These are phyloP conservation scores for Pleoardoris graminearum DNA, from an alignment of 2,329 filamentous ascomycete species.

Conservation along the genomic window DNA sequence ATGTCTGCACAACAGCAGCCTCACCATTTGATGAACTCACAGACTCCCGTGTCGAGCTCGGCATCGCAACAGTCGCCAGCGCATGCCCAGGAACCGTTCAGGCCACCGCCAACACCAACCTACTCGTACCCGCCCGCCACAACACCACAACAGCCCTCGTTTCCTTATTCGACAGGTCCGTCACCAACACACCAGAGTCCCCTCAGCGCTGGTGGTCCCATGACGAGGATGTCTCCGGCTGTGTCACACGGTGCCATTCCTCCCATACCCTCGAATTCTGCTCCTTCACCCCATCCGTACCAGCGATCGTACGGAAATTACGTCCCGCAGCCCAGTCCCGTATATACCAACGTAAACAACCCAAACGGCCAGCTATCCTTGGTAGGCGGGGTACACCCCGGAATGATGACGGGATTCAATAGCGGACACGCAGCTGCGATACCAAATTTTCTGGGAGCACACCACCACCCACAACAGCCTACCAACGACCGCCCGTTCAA, in stretches of 20 bases:
- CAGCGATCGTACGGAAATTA: conserved; percentile 51
- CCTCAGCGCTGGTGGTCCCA: conserved; percentile 50
- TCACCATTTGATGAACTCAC: conserved; percentile 54
- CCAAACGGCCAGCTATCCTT: conserved; percentile 73
- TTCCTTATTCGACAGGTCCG: conserved; percentile 54
- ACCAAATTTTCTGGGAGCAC: conserved; percentile 63
- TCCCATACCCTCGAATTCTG: conserved; percentile 54
- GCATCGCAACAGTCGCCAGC: conserved; percentile 54
- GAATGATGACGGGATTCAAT: conserved; percentile 63
- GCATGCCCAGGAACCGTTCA: conserved; percentile 62
- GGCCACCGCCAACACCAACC: conserved; percentile 62
- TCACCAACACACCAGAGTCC: conserved; percentile 56
- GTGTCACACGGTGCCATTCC: conserved; percentile 50
- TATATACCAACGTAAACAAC: conserved; percentile 78
- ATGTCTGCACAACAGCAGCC: conserved; percentile 50
- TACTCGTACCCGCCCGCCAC: conserved; percentile 61
- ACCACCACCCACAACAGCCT: conserved; percentile 54
- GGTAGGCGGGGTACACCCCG: conserved; percentile 62
- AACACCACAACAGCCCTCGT: conserved; percentile 54
- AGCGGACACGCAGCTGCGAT: conserved; percentile 66
- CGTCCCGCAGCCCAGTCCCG: conserved; percentile 60
- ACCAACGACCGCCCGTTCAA: conserved; percentile 87
- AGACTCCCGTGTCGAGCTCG: conserved; percentile 44
- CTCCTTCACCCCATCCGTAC: conserved; percentile 53
- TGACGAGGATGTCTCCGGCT: conserved; percentile 58